Evolutionary conservation across 768 basidiomycete genomes (phyloP).

Genomic region (Pholiota molesta): DNA sequence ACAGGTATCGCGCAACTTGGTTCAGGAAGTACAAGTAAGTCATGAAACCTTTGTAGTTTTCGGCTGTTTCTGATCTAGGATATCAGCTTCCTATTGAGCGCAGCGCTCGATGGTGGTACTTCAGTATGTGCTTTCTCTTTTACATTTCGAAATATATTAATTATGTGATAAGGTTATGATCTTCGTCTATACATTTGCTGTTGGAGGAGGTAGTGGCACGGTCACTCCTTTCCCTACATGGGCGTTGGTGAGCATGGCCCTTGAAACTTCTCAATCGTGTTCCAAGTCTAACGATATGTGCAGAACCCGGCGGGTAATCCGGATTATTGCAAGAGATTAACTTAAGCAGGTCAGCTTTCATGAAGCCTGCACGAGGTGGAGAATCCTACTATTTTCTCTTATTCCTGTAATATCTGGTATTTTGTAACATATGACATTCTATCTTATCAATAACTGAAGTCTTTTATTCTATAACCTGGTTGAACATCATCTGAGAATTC

Average conservation of each 20-base stretch:
- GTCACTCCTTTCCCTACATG: conserved; percentile 39
- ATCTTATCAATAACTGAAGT: too few relatives aligned
- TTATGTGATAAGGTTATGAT: conserved; percentile 40
- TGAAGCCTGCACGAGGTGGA: too few relatives aligned
- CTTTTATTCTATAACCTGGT: too few relatives aligned
- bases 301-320: conserved; percentile 31
- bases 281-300: not conserved
- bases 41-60: not conserved
- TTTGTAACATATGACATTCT: too few relatives aligned
- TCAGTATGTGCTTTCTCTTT: not conserved
- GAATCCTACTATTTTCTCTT: too few relatives aligned
- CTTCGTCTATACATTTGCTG: conserved; percentile 48
- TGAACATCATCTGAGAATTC: too few relatives aligned
- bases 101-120: conserved; percentile 58
- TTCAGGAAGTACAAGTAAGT: conserved; percentile 49
- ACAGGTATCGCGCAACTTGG: conserved; percentile 42
- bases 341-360: not conserved
- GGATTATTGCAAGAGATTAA: conserved; percentile 31
- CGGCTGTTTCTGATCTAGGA: not conserved
- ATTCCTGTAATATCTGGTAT: too few relatives aligned
- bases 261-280: not conserved
- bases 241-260: conserved; percentile 35
- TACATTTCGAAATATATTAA: not conserved
- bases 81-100: conserved; percentile 45
- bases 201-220: conserved; percentile 45